Evolutionary conservation across 1,139 yeast species (phyloP).

Genomic region (Diutina siamensis): DNA sequence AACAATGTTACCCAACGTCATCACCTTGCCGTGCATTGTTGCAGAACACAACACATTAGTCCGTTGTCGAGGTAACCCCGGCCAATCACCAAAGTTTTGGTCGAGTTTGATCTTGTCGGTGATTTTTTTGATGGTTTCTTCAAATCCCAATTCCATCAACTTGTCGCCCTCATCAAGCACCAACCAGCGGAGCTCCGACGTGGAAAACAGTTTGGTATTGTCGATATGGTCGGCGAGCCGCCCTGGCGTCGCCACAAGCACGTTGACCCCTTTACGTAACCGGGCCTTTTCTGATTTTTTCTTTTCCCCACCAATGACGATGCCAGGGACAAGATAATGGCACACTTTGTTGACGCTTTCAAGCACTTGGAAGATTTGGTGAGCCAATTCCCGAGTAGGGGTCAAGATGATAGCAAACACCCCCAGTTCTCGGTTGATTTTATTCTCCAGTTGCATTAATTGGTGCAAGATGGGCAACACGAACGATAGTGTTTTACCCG

Average conservation of each 20-base stretch:
- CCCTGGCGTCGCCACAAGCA: slow-evolving; percentile 88
- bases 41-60: slow-evolving; percentile 88
- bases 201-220: slow-evolving; percentile 60
- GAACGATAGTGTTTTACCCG: slow-evolving; percentile 87
- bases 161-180: slow-evolving; percentile 94
- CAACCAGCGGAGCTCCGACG: slow-evolving; percentile 68
- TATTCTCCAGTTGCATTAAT: slow-evolving; percentile 43
- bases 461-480: slow-evolving; percentile 70
- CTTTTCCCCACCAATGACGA: slow-evolving; percentile 92
- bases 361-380: slow-evolving; percentile 79
- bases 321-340: slow-evolving; percentile 81
- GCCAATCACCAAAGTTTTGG: slow-evolving; percentile 29
- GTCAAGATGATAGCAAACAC: slow-evolving; percentile 78
- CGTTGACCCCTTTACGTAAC: slow-evolving; percentile 78
- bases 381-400: slow-evolving; percentile 90
- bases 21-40: slow-evolving; percentile 73
- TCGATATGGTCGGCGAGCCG: slow-evolving; percentile 86
- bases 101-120: slow-evolving; percentile 42
- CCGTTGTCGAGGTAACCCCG: slow-evolving; percentile 55
- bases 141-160: slow-evolving; percentile 89
- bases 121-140: slow-evolving; percentile 78
- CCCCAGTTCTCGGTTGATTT: slow-evolving; percentile 63
- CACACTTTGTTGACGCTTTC: slow-evolving; percentile 62
- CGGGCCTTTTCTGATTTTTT: slow-evolving; percentile 89
- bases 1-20: slow-evolving; percentile 68